Evolutionary conservation across 2,329 filamentous ascomycete species (phyloP).

Genomic region (Penicillium brasilianum): DNA sequence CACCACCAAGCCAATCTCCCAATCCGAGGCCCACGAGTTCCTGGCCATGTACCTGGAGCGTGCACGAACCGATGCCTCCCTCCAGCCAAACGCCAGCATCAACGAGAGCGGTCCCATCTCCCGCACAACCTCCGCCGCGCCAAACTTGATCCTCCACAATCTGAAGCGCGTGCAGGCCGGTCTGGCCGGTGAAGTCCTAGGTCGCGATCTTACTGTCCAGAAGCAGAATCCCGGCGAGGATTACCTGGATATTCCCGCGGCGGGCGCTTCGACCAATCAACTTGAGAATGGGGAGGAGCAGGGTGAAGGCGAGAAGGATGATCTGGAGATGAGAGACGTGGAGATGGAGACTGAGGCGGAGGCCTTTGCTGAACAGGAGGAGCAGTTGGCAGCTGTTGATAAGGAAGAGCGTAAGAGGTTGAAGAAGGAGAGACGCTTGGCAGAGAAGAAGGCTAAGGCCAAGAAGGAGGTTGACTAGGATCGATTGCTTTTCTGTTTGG

Average conservation of each 20-base stretch:
- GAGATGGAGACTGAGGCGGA: conserved; percentile 44
- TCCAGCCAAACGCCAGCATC: conserved; percentile 52
- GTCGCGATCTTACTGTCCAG: conserved; percentile 46
- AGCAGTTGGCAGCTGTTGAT: conserved; percentile 50
- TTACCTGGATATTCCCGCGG: conserved; percentile 46
- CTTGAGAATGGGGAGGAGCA: conserved; percentile 45
- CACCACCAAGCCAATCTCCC: conserved; percentile 42
- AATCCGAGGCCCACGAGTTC: conserved; percentile 49
- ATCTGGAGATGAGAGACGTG: conserved; percentile 49
- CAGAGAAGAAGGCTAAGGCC: conserved; percentile 48
- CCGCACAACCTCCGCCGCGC: conserved; percentile 46
- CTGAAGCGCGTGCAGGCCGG: conserved; percentile 53
- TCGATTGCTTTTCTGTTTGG: conserved; percentile 19
- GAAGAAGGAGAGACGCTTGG: conserved; percentile 60
- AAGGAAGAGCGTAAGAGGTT: conserved; percentile 60
- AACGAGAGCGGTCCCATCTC: conserved; percentile 51
- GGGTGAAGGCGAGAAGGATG: conserved; percentile 48
- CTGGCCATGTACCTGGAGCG: conserved; percentile 50
- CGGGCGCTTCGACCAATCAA: conserved; percentile 37
- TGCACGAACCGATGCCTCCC: conserved; percentile 47
- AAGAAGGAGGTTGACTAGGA: conserved; percentile 38
- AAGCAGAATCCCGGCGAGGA: conserved; percentile 44
- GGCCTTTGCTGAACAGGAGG: conserved; percentile 45
- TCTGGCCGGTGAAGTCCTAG: conserved; percentile 49
- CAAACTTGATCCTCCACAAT: conserved; percentile 52